These are phyloP conservation scores for Magnusiomyces paraingens DNA, from an alignment of 1,139 yeast species.

Conservation along the genomic window DNA sequence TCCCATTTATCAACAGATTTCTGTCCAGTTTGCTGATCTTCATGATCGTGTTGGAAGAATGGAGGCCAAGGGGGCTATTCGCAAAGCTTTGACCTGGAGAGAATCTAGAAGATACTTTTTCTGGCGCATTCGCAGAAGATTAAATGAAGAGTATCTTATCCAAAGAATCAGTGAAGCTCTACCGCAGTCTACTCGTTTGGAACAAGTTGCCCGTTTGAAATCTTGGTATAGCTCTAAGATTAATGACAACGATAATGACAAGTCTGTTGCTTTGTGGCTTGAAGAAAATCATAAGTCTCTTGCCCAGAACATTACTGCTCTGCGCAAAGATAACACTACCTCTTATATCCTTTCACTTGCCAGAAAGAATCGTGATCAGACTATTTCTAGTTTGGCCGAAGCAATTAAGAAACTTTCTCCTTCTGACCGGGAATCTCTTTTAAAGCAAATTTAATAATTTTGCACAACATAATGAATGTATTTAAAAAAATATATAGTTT, in stretches of 20 bases:
- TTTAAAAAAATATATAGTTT: not conserved
- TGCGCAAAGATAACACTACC: conserved; percentile 32
- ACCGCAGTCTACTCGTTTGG: conserved; percentile 60
- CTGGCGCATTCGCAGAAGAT: conserved; percentile 97
- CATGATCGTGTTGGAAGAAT: conserved; percentile 97
- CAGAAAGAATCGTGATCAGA: conserved; percentile 42
- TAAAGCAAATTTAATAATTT: conserved; percentile 24
- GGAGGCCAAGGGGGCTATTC: conserved; percentile 89
- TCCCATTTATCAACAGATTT: conserved; percentile 87
- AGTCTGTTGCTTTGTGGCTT: conserved; percentile 77
- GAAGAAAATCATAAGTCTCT: conserved; percentile 67
- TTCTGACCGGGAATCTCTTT: conserved; percentile 51
- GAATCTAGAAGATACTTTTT: conserved; percentile 92
- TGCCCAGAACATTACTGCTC: conserved; percentile 53
- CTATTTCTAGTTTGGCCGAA: conserved; percentile 54
- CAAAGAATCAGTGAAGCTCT: conserved; percentile 65
- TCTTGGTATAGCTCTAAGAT: conserved; percentile 75
- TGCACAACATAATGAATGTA: not conserved
- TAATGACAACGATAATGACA: conserved; percentile 65
- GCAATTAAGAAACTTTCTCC: conserved; percentile 53
- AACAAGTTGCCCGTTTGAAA: conserved; percentile 77
- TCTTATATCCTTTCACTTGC: conserved; percentile 22
- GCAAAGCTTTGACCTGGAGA: conserved; percentile 77
- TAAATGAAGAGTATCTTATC: conserved; percentile 84
- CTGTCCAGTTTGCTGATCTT: conserved; percentile 94